Evolutionary conservation across 176 grass and related monocot genomes (phyloP).

Genomic region (Bolboschoenus planiculmis): DNA sequence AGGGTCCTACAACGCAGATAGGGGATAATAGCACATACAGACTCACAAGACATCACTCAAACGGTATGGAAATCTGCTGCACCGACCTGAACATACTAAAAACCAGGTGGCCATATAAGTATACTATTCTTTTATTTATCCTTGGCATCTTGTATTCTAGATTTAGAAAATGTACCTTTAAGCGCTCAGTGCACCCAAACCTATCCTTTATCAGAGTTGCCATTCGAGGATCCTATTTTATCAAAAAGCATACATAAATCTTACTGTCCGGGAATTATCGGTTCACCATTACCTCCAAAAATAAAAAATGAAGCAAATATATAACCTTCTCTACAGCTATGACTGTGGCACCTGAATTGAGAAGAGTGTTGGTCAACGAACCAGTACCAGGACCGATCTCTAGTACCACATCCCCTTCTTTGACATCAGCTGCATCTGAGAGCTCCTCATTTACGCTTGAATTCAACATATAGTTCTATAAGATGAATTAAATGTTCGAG

Average conservation of each 20-base stretch:
- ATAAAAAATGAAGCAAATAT: not conserved
- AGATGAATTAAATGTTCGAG: not conserved
- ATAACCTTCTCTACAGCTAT: conserved; percentile 80
- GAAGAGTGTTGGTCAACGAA: conserved; percentile 63
- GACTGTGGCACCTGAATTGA: conserved; percentile 58
- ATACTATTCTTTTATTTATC: not conserved
- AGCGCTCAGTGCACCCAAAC: conserved; percentile 51
- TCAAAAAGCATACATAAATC: not conserved
- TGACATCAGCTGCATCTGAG: conserved; percentile 40
- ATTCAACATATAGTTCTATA: conserved; percentile 87
- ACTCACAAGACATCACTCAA: not conserved
- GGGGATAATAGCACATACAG: conserved; percentile 2
- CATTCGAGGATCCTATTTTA: conserved; percentile 72
- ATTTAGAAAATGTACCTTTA: conserved; percentile 43
- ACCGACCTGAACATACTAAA: not conserved
- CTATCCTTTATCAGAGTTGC: conserved; percentile 75
- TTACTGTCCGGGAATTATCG: not conserved
- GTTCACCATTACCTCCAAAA: not conserved
- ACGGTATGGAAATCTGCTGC: not conserved
- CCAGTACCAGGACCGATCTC: conserved; percentile 89
- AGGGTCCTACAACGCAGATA: not conserved
- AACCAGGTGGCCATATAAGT: not conserved
- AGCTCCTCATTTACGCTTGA: conserved; percentile 70
- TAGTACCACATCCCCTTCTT: conserved; percentile 72
- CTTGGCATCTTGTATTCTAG: not conserved